Evolutionary conservation across 345 rosid species (phyloP), one percentile per base, ranked within the genome.

Genomic region (Lepidium didymum): DNA sequence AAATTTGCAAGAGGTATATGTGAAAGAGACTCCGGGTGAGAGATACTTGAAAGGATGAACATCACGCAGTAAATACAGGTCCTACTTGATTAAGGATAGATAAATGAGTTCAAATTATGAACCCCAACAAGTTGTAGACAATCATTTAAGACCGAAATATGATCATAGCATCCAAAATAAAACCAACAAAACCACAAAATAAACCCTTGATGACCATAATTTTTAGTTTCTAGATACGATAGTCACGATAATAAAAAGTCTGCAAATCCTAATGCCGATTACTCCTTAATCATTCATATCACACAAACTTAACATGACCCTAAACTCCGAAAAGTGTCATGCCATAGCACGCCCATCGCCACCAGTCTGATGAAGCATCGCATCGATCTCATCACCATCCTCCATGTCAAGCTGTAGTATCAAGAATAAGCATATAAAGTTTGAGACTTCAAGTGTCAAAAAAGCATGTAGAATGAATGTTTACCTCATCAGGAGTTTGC

Each of bases 401-500:
- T 87, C 94, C 93, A 89, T 89, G 36, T 87, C 93, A 64, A 89
- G 78, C 93, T 89, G 87, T 36, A 35, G 6, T 12, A 23, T 4
- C 6, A 50, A 7, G 5, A 40, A 12, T 21, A 55, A 37, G 38
- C 5, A 33, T 33, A 4, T 10, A 37, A 23, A 15, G 21, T n/a
- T 8, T 3, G 6, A 40, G 14, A 19, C 3, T 36, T 7, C 4
- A 12, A 52, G 7, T 27, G 6, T 2, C 1, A 0, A 14, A 6
- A 52, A 3, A 15, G 34, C 4, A 25, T 23, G 3, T 6, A 10
- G 52, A 49, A 31, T 10, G 10, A 74, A 10, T 13, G 41, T 12
- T 4, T 34, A 91, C 97, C 94, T 91, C 94, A 59, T 91, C 93
- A 12, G 97, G 97, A 18, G 96, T 91, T 78, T 91, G 96, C 74